Conservation (phyloP, 352 stramenopile genomes). For the Blastocystis sp. region DNA sequence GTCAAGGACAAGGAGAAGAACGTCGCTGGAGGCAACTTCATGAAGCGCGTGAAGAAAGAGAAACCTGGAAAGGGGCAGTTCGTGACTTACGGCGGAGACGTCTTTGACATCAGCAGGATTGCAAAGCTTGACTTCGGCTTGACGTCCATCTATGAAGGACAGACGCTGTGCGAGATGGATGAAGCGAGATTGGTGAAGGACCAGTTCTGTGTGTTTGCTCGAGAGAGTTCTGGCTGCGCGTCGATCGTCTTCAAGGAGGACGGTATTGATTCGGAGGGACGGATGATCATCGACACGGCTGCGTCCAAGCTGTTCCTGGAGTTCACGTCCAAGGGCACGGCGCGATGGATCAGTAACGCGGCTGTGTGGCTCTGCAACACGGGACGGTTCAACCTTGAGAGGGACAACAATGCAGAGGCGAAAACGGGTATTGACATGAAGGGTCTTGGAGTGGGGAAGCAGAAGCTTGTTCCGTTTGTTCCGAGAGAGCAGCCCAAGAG, state of each 20-base stretch:
- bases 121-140: conserved; percentile 45
- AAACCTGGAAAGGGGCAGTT: conserved; percentile 7
- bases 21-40: conserved; percentile 30
- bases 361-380: conserved; percentile 53
- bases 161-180: conserved; percentile 35
- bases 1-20: conserved; percentile 26
- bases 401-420: not conserved
- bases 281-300: conserved; percentile 71
- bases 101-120: conserved; percentile 6
- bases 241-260: conserved; percentile 56
- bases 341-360: conserved; percentile 47
- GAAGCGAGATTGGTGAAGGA: conserved; percentile 22
- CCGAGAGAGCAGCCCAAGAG: not conserved
- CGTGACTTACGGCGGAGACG: conserved; percentile 21
- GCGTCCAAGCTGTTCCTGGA: conserved; percentile 52
- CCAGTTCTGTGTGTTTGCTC: conserved; percentile 54
- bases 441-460: not conserved
- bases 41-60: conserved; percentile 17
- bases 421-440: conserved; percentile 29
- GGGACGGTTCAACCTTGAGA: not conserved
- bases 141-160: conserved; percentile 34
- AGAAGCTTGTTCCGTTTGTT: not conserved
- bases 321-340: conserved; percentile 50
- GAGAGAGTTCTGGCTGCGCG: conserved; percentile 17
- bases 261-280: not conserved